Conservation (phyloP, 179 eudicot genomes). For the Beta corolliflora region DNA sequence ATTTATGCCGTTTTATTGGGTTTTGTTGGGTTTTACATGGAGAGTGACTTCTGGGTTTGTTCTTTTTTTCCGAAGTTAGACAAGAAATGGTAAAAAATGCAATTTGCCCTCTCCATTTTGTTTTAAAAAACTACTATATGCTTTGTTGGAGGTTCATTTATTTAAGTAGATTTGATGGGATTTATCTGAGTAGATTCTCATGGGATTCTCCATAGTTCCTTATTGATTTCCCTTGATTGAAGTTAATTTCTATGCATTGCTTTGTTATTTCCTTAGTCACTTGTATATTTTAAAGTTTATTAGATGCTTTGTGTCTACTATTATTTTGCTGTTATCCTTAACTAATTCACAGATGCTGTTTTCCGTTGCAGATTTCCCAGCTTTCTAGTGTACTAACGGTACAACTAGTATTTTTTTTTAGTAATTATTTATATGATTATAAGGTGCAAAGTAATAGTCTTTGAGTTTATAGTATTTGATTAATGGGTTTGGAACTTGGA, state of each 20-base stretch:
- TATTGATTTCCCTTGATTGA: conserved; percentile 33
- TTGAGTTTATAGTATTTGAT: conserved; percentile 27
- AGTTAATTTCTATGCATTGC: conserved; percentile 22
- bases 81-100: conserved; percentile 18
- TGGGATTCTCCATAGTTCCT: conserved; percentile 42
- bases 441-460: background rate
- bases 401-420: conserved; percentile 20
- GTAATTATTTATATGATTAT: background rate
- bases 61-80: conserved; percentile 22
- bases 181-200: conserved; percentile 44
- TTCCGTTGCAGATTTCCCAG: conserved; percentile 53
- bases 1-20: conserved; percentile 25
- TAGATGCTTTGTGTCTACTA: conserved; percentile 81
- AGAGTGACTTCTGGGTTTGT: conserved; percentile 73
- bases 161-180: conserved; percentile 35
- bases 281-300: conserved; percentile 21
- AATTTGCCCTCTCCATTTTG: background rate
- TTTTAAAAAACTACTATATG: background rate
- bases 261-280: conserved; percentile 37
- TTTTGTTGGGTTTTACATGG: conserved; percentile 47
- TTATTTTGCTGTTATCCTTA: conserved; percentile 53
- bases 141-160: conserved; percentile 9
- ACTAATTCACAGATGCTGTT: conserved; percentile 82
- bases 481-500: conserved; percentile 45
- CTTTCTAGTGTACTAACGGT: conserved; percentile 38